Evolutionary conservation across 1,139 yeast species (phyloP).

Genomic region (Candida buenavistaensis): DNA sequence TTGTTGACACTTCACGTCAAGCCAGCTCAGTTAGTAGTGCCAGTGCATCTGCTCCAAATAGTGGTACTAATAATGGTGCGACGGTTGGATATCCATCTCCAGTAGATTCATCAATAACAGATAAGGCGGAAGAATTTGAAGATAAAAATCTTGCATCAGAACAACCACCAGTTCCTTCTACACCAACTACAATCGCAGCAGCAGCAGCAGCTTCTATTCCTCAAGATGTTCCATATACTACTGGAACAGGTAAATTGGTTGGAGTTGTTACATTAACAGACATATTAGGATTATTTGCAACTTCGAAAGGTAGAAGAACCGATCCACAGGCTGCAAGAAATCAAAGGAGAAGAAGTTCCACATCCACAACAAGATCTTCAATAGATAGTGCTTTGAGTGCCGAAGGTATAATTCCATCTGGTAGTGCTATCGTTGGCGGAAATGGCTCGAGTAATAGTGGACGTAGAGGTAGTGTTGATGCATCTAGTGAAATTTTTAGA

Average conservation of each 20-base stretch:
- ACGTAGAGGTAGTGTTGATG: constrained; percentile 9
- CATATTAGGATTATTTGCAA: constrained; percentile 76
- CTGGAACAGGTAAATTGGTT: constrained; percentile 71
- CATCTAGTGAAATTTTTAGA: constrained; percentile 13
- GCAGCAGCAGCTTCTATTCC: constrained; percentile 18
- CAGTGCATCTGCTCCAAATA: constrained; percentile 6
- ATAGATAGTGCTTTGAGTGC: constrained; percentile 25
- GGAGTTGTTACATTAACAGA: constrained; percentile 94
- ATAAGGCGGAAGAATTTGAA: constrained; percentile 24
- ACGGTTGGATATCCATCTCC: constrained; percentile 9
- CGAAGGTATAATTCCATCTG: constrained; percentile 9
- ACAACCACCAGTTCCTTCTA: constrained; percentile 7
- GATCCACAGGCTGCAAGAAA: constrained; percentile 87
- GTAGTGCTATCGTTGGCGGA: not conserved
- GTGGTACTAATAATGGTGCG: constrained; percentile 6
- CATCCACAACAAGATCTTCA: constrained; percentile 44
- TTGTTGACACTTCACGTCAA: constrained; percentile 57
- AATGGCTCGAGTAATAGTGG: constrained; percentile 1
- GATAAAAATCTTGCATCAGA: constrained; percentile 14
- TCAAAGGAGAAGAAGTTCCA: constrained; percentile 74
- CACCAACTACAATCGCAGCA: constrained; percentile 18
- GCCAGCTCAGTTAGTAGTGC: constrained; percentile 7
- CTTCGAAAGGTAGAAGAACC: constrained; percentile 62
- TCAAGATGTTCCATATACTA: constrained; percentile 17
- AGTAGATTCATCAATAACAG: constrained; percentile 16